Percentiles rank a stretch among this genome's conserved stretches.
phyloP scores from a whole-genome alignment of 768 basidiomycete genomes.

The Boletus eberwhitei region DNA sequence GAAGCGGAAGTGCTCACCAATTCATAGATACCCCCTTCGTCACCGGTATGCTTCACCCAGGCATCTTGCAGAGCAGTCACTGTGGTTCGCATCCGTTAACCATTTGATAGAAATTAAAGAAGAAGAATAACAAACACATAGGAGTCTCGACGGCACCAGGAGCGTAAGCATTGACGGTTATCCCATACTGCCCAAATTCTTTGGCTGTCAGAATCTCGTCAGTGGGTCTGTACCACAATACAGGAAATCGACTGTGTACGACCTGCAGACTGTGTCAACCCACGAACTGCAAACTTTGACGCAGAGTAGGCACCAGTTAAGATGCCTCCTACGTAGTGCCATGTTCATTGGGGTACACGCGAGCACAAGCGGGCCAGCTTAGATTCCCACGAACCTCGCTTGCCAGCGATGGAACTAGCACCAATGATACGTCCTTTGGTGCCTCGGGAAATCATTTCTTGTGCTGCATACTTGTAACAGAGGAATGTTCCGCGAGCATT shows the following conservation, averaged over 20 bases:
- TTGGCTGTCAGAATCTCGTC: background rate
- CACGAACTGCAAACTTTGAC: background rate
- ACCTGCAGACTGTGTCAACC: background rate
- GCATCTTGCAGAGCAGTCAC: background rate
- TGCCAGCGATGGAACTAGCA: background rate
- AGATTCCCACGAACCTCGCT: background rate
- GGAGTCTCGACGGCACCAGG: background rate
- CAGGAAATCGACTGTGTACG: background rate
- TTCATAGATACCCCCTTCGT: background rate
- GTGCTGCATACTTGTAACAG: background rate
- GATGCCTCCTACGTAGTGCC: background rate
- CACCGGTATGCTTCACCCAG: background rate
- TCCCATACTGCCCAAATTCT: background rate
- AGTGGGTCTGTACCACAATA: background rate
- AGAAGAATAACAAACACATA: background rate
- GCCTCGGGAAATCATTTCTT: background rate
- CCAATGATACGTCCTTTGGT: background rate
- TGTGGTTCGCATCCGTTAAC: background rate
- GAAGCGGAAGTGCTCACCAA: background rate
- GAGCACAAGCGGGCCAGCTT: background rate
- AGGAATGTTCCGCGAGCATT: background rate
- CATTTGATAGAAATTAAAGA: background rate
- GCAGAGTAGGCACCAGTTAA: background rate
- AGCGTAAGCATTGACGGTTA: background rate
- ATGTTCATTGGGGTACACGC: background rate